A percentile compares a stretch with the other conserved stretches of the same genome.
Evolutionary conservation across 2,329 filamentous ascomycete species (phyloP).

Genomic region (Westerdykella aurantiaca): DNA sequence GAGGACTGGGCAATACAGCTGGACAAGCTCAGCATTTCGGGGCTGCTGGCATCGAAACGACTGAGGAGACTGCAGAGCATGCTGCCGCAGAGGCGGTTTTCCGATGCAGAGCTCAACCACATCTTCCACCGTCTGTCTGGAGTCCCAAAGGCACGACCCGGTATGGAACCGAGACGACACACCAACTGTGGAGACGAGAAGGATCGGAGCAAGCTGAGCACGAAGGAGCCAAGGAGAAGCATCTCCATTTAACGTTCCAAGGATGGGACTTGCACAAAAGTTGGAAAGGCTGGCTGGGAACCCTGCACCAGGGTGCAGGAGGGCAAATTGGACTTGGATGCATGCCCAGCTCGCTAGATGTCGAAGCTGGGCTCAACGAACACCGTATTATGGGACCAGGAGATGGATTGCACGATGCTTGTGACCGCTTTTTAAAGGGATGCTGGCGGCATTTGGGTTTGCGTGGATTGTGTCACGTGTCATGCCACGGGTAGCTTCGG

Average conservation of each 20-base stretch:
- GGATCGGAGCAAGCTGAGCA: neutral
- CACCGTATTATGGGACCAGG: too few relatives aligned
- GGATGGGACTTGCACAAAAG: neutral
- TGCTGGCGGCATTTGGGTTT: too few relatives aligned
- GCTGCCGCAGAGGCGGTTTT: constrained; percentile 9
- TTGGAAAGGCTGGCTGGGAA: too few relatives aligned
- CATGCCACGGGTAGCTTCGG: too few relatives aligned
- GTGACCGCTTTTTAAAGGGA: too few relatives aligned
- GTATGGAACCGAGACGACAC: neutral
- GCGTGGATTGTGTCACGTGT: too few relatives aligned
- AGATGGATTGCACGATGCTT: too few relatives aligned
- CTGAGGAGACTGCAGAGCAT: neutral
- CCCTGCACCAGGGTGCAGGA: too few relatives aligned
- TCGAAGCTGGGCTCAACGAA: too few relatives aligned
- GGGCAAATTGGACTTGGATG: too few relatives aligned
- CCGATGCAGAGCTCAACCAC: constrained; percentile 10
- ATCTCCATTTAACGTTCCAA: constrained; percentile 14
- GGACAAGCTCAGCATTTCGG: constrained; percentile 18
- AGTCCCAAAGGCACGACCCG: neutral
- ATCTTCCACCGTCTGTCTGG: constrained; percentile 6
- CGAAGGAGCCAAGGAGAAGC: constrained; percentile 8
- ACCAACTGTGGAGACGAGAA: too few relatives aligned
- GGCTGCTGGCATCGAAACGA: constrained; percentile 13
- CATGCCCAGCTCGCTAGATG: too few relatives aligned
- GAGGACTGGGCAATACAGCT: constrained; percentile 2